These are phyloP conservation scores for Kalanchoe fedtschenkoi DNA, from an alignment of 164 flowering plant genomes.

Conservation along the genomic window DNA sequence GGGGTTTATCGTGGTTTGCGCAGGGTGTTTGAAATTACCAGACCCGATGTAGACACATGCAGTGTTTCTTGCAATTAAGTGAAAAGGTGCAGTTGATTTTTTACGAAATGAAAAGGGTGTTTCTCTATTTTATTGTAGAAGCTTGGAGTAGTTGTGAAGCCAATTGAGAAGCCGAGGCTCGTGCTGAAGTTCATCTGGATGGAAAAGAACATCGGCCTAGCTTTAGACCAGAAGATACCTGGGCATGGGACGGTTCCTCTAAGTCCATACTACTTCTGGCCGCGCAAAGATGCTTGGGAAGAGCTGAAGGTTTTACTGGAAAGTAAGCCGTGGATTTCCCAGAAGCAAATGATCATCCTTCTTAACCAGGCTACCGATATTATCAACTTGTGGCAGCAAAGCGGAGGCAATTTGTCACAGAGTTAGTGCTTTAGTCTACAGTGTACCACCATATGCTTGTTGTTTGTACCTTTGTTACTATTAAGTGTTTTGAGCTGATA, in stretches of 20 bases:
- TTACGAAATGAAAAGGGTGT: background rate
- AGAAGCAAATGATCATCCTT: conserved; percentile 73
- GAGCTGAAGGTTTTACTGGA: conserved; percentile 68
- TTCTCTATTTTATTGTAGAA: conserved; percentile 20
- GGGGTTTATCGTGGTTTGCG: too few relatives aligned
- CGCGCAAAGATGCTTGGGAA: conserved; percentile 97
- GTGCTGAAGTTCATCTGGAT: conserved; percentile 96
- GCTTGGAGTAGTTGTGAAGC: conserved; percentile 50
- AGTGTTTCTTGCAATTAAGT: too few relatives aligned
- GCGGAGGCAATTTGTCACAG: conserved; percentile 52
- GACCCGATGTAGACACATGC: too few relatives aligned
- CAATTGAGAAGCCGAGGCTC: conserved; percentile 58
- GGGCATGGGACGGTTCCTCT: conserved; percentile 85
- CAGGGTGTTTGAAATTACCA: too few relatives aligned
- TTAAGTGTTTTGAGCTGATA: too few relatives aligned
- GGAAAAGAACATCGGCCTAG: conserved; percentile 89
- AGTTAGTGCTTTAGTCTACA: conserved; percentile 3
- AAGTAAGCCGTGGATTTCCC: conserved; percentile 93
- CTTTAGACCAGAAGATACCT: conserved; percentile 65
- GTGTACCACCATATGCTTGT: background rate
- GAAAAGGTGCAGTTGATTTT: too few relatives aligned
- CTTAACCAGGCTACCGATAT: conserved; percentile 96
- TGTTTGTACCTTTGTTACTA: background rate
- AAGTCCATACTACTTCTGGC: conserved; percentile 97
- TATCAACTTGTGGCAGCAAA: conserved; percentile 92